phyloP scores from a whole-genome alignment of 305 asterid species.

The Caryopteris hybrid region DNA sequence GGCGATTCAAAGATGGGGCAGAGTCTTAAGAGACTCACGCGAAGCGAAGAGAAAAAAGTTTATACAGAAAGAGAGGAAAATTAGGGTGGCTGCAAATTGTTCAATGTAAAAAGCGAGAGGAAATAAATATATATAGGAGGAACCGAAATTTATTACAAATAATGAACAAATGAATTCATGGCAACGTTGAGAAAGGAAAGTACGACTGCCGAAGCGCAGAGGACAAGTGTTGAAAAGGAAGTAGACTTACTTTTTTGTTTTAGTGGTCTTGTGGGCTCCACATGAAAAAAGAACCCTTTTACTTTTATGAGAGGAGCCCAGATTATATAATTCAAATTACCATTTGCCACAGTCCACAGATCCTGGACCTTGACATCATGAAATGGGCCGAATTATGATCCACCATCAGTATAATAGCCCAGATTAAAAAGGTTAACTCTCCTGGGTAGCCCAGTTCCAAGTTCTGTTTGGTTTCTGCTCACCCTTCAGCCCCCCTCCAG shows the following conservation, averaged over 20 bases:
- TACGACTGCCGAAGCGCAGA: conserved; percentile 20
- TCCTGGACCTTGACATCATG: background rate
- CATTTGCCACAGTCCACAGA: too few relatives aligned
- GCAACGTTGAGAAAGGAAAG: conserved; percentile 12
- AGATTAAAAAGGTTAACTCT: too few relatives aligned
- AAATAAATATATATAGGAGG: background rate
- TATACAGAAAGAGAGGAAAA: background rate
- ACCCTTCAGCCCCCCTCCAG: too few relatives aligned
- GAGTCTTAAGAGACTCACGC: conserved; percentile 40
- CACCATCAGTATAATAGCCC: background rate
- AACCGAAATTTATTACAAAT: background rate
- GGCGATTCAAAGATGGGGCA: conserved; percentile 36
- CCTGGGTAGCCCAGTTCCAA: too few relatives aligned
- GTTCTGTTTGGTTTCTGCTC: too few relatives aligned
- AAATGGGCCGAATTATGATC: background rate
- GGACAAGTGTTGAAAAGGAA: background rate
- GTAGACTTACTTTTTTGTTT: background rate
- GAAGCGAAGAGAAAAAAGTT: conserved; percentile 7
- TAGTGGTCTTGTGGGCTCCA: conserved; percentile 10
- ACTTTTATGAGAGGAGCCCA: too few relatives aligned
- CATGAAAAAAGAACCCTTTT: background rate
- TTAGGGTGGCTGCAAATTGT: background rate
- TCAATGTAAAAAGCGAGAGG: background rate
- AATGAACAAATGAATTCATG: background rate
- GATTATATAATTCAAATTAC: too few relatives aligned